Conservation (phyloP, 345 rosid species). For the Populus deltoides region DNA sequence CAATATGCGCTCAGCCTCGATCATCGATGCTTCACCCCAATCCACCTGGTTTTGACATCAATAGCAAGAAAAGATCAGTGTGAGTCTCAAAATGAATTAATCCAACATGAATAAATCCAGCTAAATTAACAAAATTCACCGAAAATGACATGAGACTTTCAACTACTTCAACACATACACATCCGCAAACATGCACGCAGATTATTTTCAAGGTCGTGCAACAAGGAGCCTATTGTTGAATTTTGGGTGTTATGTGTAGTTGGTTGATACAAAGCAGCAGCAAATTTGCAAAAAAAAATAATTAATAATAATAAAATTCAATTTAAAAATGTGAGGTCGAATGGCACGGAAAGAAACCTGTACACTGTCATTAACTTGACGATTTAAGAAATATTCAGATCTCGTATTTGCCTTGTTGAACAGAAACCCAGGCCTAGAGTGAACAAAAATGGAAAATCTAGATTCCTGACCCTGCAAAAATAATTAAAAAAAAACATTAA, state of each 20-base stretch:
- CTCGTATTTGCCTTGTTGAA: conserved; percentile 77
- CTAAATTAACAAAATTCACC: not conserved
- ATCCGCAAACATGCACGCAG: not conserved
- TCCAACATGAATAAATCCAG: not conserved
- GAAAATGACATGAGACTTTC: not conserved
- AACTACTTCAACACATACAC: not conserved
- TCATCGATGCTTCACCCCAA: conserved; percentile 96
- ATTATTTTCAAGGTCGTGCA: not conserved
- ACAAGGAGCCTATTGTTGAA: no score
- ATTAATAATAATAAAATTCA: no score
- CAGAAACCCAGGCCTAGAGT: conserved; percentile 91
- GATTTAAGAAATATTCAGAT: conserved; percentile 62
- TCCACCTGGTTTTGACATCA: conserved; percentile 60
- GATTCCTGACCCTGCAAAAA: conserved; percentile 68
- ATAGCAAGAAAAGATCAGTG: not conserved
- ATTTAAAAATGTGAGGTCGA: no score
- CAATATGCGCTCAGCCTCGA: conserved; percentile 89
- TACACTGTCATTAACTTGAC: conserved; percentile 87
- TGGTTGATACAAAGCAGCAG: no score
- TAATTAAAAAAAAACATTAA: not conserved
- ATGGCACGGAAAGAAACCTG: conserved; percentile 43
- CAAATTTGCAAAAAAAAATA: no score
- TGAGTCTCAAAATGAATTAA: not conserved
- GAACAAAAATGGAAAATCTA: conserved; percentile 78
- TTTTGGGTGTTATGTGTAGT: no score